phyloP scores from a whole-genome alignment of 163 green algal species.

The Chlamydomonas reinhardtii region DNA sequence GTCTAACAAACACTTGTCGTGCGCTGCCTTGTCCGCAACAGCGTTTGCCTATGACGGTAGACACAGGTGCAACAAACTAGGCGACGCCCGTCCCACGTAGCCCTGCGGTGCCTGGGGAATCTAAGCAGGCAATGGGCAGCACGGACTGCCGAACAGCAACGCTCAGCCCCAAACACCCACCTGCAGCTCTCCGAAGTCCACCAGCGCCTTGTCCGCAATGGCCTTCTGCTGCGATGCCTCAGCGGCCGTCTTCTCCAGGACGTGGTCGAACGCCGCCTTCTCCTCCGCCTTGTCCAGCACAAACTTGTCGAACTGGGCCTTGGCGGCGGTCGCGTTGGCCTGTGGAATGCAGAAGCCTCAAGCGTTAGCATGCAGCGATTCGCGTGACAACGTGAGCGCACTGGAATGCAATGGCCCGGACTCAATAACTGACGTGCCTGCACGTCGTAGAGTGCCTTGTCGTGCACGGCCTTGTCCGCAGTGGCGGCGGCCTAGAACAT shows the following conservation, averaged over 20 bases:
- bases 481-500: constrained; percentile 10
- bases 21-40: too few species aligned
- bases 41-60: too few species aligned
- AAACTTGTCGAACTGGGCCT: constrained; percentile 41
- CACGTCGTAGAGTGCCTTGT: neutral
- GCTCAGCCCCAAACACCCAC: neutral
- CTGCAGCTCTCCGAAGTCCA: neutral
- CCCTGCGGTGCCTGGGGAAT: too few species aligned
- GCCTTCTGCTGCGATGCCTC: neutral
- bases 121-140: too few species aligned
- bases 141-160: too few species aligned
- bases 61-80: too few species aligned
- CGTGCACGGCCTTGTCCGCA: neutral
- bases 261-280: constrained; percentile 39
- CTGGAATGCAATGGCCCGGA: too few species aligned
- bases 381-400: too few species aligned
- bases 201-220: constrained; percentile 15
- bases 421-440: too few species aligned
- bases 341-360: neutral
- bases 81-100: too few species aligned
- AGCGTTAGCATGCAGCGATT: too few species aligned
- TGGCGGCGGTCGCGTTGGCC: neutral
- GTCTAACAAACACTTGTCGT: too few species aligned
- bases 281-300: constrained; percentile 16
- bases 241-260: neutral